A percentile compares a stretch with the other conserved stretches of the same genome.
These are phyloP conservation scores for Wallacemonas sp. DNA, from an alignment of 208 protist species.

Conservation along the genomic window DNA sequence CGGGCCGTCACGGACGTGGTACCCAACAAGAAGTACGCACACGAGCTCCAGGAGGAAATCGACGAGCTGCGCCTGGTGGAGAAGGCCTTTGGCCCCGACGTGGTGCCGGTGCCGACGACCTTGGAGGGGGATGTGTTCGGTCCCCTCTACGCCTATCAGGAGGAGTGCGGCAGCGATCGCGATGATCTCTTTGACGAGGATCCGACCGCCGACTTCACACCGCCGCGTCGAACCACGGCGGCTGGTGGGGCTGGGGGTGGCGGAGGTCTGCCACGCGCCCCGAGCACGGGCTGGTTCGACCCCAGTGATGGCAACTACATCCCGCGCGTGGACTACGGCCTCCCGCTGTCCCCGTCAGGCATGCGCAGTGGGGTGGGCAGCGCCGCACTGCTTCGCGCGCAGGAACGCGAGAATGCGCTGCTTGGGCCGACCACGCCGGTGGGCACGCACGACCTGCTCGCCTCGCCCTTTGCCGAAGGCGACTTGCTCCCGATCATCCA, in stretches of 20 bases:
- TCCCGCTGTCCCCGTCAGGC: background rate
- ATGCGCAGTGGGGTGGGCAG: background rate
- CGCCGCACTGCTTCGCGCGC: background rate
- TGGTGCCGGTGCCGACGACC: slow-evolving; percentile 28
- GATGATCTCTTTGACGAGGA: slow-evolving; percentile 26
- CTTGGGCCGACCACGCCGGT: background rate
- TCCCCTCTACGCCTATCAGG: slow-evolving; percentile 50
- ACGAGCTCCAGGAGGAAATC: slow-evolving; percentile 37
- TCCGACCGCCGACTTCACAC: slow-evolving; percentile 5
- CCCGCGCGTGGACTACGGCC: slow-evolving; percentile 1
- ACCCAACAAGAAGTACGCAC: slow-evolving; percentile 23
- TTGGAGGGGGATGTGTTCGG: slow-evolving; percentile 54
- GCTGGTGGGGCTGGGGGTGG: background rate
- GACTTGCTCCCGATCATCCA: slow-evolving; percentile 18
- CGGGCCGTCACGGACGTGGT: background rate
- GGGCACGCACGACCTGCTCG: background rate
- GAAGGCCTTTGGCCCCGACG: slow-evolving; percentile 33
- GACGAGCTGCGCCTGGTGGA: slow-evolving; percentile 44
- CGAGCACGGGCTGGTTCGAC: slow-evolving; percentile 12
- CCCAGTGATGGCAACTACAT: slow-evolving; percentile 10
- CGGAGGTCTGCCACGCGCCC: background rate
- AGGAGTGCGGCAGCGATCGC: slow-evolving; percentile 59
- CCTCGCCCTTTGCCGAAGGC: background rate
- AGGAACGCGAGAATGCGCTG: slow-evolving; percentile 5
- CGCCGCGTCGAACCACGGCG: background rate